phyloP scores from a whole-genome alignment of 805 yeast genomes.

The Cyberlindnera galapagoensis region DNA sequence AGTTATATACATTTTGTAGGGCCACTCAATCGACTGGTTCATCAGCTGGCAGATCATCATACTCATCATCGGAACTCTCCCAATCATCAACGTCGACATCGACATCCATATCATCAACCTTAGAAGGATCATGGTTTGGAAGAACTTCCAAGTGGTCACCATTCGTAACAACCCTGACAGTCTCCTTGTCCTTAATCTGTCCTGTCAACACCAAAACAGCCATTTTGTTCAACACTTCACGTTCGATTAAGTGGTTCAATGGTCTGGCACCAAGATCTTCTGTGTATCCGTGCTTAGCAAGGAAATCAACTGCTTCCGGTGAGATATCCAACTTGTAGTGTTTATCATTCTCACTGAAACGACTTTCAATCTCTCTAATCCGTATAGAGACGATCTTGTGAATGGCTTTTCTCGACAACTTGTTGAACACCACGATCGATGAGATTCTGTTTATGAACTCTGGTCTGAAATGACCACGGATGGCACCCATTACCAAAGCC shows the following conservation, averaged over 20 bases:
- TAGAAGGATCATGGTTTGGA: constrained; percentile 71
- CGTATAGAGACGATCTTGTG: constrained; percentile 87
- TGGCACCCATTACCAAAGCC: constrained; percentile 76
- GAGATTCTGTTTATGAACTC: constrained; percentile 96
- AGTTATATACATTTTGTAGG: too few species aligned
- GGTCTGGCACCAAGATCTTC: constrained; percentile 97
- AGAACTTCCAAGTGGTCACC: constrained; percentile 66
- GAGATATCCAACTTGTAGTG: constrained; percentile 65
- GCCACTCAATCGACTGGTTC: constrained; percentile 3
- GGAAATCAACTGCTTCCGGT: constrained; percentile 70
- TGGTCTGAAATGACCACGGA: constrained; percentile 88
- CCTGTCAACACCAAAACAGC: constrained; percentile 87
- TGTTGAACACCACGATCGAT: constrained; percentile 87
- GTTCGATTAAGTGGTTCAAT: constrained; percentile 84
- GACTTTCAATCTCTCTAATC: constrained; percentile 72
- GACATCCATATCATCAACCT: constrained; percentile 41
- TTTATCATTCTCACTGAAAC: constrained; percentile 84
- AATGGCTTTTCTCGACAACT: constrained; percentile 86
- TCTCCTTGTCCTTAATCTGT: constrained; percentile 83
- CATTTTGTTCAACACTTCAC: constrained; percentile 76
- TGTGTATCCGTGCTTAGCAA: constrained; percentile 84
- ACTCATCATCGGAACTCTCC: constrained; percentile 51
- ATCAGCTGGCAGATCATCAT: constrained; percentile 4
- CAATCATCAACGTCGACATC: constrained; percentile 53
- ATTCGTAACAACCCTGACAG: constrained; percentile 54